Base-by-base conservation (phyloP, 148 eudicot genomes). In the Heliamphora exappendiculata region DNA sequence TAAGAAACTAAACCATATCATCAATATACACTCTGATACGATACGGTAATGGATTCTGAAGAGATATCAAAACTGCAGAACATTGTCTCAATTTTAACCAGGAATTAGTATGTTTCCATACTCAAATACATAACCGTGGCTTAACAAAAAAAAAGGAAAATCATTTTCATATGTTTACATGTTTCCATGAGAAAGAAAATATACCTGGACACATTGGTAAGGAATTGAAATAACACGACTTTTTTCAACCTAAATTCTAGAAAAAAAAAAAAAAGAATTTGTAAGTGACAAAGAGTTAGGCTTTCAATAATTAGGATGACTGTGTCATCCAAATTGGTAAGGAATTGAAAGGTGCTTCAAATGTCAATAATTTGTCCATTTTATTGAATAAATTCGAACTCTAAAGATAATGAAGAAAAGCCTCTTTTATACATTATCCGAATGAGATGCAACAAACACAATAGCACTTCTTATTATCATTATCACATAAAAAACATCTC, bases 151-250 rank as follows among this genome's bases (percentile, higher is more conserved):
- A n/a, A 4, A 1, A 66, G 26, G 19, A 51, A 7, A 8, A 36
- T 66, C 22, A 49, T 50, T 29, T n/a, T n/a, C 3, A 1, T 28
- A 17, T 63, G 9, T 6, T 44, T 14, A n/a, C 36, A 22, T 7
- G 28, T 22, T 73, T 44, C 22, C 14, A 36, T 14, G 76, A 76
- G 31, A 36, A 73, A 44, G 67, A 24, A 79, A 44, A 63, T n/a
- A n/a, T 89, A 94, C 98, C 98, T 95, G 86, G 70, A 95, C 94
- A 76, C 89, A 79, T 67, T 84, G 86, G 84, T 89, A 95, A 37
- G 97, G 91, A 71, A 95, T 82, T 75, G 98, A 78, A 67, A 75
- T 77, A 29, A 91, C 75, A 76, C 97, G 91, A 81, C 88, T 89
- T 79, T 92, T 94, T 29, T 95, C 98, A 74, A 95, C 97, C 98